Evolutionary conservation across 768 basidiomycete genomes (phyloP).

Genomic region (Lenzites betulinus): DNA sequence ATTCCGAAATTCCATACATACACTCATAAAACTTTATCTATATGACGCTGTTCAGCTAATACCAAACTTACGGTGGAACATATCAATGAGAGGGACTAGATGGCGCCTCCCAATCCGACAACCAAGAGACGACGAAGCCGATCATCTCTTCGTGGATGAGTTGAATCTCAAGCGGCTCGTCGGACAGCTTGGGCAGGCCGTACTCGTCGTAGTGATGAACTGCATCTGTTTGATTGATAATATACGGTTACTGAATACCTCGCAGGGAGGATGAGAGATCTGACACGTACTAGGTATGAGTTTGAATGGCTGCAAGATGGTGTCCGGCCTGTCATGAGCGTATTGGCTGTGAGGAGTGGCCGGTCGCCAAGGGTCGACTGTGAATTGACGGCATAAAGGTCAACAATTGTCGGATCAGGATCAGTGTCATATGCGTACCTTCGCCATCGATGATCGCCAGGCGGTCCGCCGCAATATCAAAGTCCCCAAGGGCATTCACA

Average conservation of each 20-base stretch:
- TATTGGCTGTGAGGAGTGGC: constrained; percentile 80
- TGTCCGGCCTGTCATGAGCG: constrained; percentile 69
- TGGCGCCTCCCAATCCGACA: constrained; percentile 42
- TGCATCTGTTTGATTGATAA: constrained; percentile 49
- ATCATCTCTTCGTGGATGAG: constrained; percentile 83
- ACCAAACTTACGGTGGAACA: too few species aligned
- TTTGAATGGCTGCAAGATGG: constrained; percentile 77
- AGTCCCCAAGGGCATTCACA: constrained; percentile 87
- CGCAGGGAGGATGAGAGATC: background rate
- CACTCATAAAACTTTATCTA: too few species aligned
- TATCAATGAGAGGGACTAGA: background rate
- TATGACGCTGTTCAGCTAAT: too few species aligned
- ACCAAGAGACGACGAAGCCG: constrained; percentile 77
- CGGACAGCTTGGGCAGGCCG: constrained; percentile 57
- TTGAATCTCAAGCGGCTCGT: constrained; percentile 78
- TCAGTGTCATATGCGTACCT: constrained; percentile 42
- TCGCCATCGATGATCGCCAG: constrained; percentile 90
- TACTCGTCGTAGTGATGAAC: constrained; percentile 82
- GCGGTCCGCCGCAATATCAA: constrained; percentile 74
- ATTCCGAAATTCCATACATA: too few species aligned
- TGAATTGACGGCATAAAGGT: background rate
- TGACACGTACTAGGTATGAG: constrained; percentile 71
- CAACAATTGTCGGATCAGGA: background rate
- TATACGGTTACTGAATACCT: background rate
- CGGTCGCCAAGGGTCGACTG: constrained; percentile 91